phyloP scores from a whole-genome alignment of 768 basidiomycete genomes.

The Hysterangium stoloniferum region DNA sequence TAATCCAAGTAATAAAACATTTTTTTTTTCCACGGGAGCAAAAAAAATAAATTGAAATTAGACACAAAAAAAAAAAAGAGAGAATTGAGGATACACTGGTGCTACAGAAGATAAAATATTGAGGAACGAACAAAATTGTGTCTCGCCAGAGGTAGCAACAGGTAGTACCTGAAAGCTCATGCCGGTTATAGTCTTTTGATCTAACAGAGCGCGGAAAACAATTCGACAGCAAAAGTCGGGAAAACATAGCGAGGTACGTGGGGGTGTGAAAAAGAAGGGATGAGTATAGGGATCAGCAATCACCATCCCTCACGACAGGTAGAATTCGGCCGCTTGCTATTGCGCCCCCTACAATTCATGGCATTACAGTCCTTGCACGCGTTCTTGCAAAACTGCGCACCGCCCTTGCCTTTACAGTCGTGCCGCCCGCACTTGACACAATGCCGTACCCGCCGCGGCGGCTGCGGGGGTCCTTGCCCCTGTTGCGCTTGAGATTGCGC shows the following conservation, averaged over 20 bases:
- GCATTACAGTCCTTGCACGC: conserved; percentile 81
- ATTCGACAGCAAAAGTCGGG: background rate
- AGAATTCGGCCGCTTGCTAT: conserved; percentile 70
- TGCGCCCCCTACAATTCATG: conserved; percentile 68
- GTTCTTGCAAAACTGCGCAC: conserved; percentile 63
- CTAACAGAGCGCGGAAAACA: background rate
- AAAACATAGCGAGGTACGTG: no score
- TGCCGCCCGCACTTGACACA: conserved; percentile 79
- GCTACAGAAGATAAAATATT: no score
- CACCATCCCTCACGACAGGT: conserved; percentile 45
- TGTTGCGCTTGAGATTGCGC: background rate
- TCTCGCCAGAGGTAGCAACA: no score
- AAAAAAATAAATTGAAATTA: no score
- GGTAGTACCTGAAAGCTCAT: no score
- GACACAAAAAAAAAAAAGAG: no score
- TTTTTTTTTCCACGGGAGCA: no score
- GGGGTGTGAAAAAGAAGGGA: background rate
- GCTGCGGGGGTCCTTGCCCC: conserved; percentile 27
- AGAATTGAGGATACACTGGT: no score
- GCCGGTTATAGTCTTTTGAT: no score
- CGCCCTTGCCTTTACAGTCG: conserved; percentile 80
- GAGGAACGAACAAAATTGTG: no score
- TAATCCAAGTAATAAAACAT: no score
- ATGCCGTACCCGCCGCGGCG: conserved; percentile 61
- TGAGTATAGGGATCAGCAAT: background rate